A percentile compares a stretch with the other conserved stretches of the same genome.
Conservation (phyloP, 148 eudicot genomes). For the Nepenthes gracilis region DNA sequence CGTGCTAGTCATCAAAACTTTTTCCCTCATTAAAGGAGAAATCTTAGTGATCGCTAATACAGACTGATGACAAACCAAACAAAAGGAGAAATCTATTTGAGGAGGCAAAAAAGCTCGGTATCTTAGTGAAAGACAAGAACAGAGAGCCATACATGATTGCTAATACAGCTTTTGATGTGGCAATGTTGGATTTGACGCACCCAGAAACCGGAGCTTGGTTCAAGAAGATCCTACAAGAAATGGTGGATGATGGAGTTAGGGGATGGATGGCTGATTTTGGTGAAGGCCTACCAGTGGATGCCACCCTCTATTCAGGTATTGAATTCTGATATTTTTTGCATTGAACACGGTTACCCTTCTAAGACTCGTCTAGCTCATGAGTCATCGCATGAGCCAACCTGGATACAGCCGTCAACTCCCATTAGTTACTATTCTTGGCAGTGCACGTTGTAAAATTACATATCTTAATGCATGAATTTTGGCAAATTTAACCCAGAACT, state of each 20-base stretch:
- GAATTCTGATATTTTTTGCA: neutral
- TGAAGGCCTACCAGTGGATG: slow-evolving; percentile 93
- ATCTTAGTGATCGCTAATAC: neutral
- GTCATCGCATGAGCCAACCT: no score
- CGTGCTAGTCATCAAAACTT: no score
- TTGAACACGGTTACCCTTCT: no score
- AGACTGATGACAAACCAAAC: slow-evolving; percentile 73
- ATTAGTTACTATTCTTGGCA: no score
- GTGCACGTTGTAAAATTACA: no score
- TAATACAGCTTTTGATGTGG: slow-evolving; percentile 96
- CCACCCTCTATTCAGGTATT: slow-evolving; percentile 76
- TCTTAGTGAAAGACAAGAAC: slow-evolving; percentile 63
- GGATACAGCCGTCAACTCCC: no score
- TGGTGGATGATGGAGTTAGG: slow-evolving; percentile 89
- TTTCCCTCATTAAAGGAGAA: no score
- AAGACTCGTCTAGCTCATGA: no score
- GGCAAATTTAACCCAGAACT: no score
- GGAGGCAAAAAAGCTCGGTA: slow-evolving; percentile 83
- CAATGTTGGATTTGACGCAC: slow-evolving; percentile 93
- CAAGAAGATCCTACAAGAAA: slow-evolving; percentile 64
- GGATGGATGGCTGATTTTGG: slow-evolving; percentile 99
- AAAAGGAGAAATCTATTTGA: slow-evolving; percentile 54
- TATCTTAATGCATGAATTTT: no score
- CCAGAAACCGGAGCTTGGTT: slow-evolving; percentile 76
- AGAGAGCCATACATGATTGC: slow-evolving; percentile 95